A percentile compares a stretch with the other conserved stretches of the same genome.
phyloP scores from a whole-genome alignment of 352 stramenopile species.

The Detonula confervacea region DNA sequence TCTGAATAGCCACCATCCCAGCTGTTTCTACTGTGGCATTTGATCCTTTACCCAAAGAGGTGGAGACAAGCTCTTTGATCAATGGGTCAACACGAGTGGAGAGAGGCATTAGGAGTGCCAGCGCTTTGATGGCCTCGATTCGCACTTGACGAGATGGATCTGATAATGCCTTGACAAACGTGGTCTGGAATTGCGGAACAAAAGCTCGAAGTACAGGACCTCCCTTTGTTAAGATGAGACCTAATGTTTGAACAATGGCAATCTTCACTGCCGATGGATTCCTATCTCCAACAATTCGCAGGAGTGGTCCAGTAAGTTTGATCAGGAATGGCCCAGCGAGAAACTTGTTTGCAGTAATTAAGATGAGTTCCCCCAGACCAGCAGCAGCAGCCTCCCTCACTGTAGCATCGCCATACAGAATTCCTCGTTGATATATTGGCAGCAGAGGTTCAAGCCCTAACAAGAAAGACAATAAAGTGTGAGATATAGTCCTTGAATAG shows the following conservation, averaged over 20 bases:
- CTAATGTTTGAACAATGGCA: slow-evolving; percentile 96
- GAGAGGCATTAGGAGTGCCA: slow-evolving; percentile 93
- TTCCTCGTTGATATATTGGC: slow-evolving; percentile 96
- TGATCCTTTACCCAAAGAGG: slow-evolving; percentile 62
- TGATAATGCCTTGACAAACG: slow-evolving; percentile 99
- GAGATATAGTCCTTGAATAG: slow-evolving; percentile 19
- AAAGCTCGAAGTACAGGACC: slow-evolving; percentile 98
- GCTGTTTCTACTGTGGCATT: slow-evolving; percentile 59
- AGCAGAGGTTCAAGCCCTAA: slow-evolving; percentile 94
- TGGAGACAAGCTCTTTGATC: slow-evolving; percentile 91
- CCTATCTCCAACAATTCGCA: slow-evolving; percentile 99
- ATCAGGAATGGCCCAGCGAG: slow-evolving; percentile 92
- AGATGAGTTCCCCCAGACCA: slow-evolving; percentile 96
- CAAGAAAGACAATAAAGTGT: slow-evolving; percentile 24
- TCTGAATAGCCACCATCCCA: slow-evolving; percentile 80
- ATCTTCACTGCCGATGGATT: slow-evolving; percentile 97
- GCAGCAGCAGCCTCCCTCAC: slow-evolving; percentile 88
- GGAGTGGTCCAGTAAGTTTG: slow-evolving; percentile 96
- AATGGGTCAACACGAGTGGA: slow-evolving; percentile 95
- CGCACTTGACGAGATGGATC: slow-evolving; percentile 94
- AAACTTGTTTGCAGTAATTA: slow-evolving; percentile 92
- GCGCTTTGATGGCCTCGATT: slow-evolving; percentile 89
- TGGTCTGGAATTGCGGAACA: slow-evolving; percentile 98
- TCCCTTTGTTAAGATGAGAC: slow-evolving; percentile 96
- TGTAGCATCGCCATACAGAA: slow-evolving; percentile 92